These are phyloP conservation scores for Isochrysis galbana DNA, from an alignment of 78 protist genomes.

Conservation along the genomic window DNA sequence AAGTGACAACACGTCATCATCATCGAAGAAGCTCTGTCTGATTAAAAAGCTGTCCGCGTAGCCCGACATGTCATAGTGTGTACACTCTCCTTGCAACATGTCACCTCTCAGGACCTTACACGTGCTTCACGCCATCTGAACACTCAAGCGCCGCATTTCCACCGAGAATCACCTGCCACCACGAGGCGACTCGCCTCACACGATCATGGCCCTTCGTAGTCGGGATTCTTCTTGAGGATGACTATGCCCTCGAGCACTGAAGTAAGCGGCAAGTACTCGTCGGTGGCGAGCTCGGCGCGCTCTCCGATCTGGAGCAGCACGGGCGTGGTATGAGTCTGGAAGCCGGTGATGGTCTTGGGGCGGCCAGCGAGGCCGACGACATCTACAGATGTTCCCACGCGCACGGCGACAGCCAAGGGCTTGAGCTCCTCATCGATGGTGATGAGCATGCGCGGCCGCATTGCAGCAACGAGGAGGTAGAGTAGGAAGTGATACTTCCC, in stretches of 20 bases:
- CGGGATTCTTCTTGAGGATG: conserved; percentile 61
- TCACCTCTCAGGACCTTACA: no score
- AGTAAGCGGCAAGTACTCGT: conserved; percentile 81
- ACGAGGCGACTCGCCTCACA: not conserved
- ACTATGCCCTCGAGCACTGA: conserved; percentile 88
- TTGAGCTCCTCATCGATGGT: conserved; percentile 76
- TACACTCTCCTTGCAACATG: no score
- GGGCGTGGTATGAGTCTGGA: conserved; percentile 97
- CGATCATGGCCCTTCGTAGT: not conserved
- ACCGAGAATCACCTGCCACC: no score
- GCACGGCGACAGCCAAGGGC: conserved; percentile 69
- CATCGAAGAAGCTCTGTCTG: no score
- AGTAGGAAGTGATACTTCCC: conserved; percentile 87
- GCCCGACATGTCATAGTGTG: no score
- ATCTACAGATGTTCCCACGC: conserved; percentile 69
- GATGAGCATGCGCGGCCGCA: conserved; percentile 92
- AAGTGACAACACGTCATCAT: no score
- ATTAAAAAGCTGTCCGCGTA: no score
- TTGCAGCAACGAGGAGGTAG: conserved; percentile 69
- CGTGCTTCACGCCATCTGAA: no score
- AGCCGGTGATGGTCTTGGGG: conserved; percentile 98
- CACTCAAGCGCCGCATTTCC: no score
- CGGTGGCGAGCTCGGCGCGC: conserved; percentile 96
- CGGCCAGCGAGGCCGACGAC: conserved; percentile 52
- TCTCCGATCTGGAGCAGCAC: conserved; percentile 90